These are phyloP conservation scores for Fusarium torulosum DNA, from an alignment of 2,329 filamentous ascomycete genomes.

Conservation along the genomic window DNA sequence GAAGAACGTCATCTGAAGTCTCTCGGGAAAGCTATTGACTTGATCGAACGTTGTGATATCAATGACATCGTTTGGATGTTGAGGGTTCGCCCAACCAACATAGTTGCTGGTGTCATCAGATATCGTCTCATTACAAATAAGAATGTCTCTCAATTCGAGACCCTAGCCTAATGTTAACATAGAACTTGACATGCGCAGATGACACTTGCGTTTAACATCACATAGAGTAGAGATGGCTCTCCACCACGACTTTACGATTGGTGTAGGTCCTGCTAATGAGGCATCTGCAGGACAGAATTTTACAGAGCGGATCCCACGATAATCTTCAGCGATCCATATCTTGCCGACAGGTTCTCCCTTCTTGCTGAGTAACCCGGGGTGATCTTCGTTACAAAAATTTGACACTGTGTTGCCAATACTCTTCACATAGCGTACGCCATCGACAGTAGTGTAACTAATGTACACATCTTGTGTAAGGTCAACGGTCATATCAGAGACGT, in stretches of 20 bases:
- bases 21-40: slow-evolving; percentile 4
- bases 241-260: slow-evolving; percentile 27
- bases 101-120: neutral
- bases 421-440: slow-evolving; percentile 27
- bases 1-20: slow-evolving; percentile 19
- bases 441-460: neutral
- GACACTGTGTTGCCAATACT: slow-evolving; percentile 7
- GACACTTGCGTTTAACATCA: neutral
- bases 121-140: slow-evolving; percentile 6
- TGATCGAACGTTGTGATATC: slow-evolving; percentile 21
- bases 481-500: neutral
- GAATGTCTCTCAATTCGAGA: slow-evolving; percentile 22
- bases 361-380: neutral
- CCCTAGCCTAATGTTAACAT: slow-evolving; percentile 11
- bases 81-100: slow-evolving; percentile 21
- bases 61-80: slow-evolving; percentile 14
- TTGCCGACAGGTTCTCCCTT: neutral
- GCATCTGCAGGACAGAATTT: slow-evolving; percentile 11
- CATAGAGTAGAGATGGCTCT: slow-evolving; percentile 10
- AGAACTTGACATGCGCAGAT: neutral
- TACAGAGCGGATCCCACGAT: slow-evolving; percentile 26
- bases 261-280: slow-evolving; percentile 11
- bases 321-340: slow-evolving; percentile 32
- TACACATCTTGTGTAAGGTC: slow-evolving; percentile 17
- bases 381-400: slow-evolving; percentile 4